A percentile compares a stretch with the other conserved stretches of the same genome.
Evolutionary conservation across 139 green algal species (phyloP).

Genomic region (Mychonastes homosphaera): DNA sequence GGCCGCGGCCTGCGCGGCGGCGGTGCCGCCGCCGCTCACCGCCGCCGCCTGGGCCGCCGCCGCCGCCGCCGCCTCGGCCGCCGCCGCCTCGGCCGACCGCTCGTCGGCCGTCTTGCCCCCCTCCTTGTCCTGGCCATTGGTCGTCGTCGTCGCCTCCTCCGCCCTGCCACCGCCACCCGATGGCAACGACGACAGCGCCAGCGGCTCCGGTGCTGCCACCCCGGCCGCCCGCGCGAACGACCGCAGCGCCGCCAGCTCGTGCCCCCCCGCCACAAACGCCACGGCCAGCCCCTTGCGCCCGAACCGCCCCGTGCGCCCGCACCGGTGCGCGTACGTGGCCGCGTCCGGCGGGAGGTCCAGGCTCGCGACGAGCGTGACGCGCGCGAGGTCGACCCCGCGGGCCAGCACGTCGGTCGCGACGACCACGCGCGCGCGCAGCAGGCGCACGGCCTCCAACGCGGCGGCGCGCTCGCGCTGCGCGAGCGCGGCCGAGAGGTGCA

Average conservation of each 20-base stretch:
- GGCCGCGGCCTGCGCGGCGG: no score
- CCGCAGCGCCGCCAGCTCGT: constrained; percentile 32
- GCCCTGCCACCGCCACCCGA: no score
- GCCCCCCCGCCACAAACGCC: constrained; percentile 34
- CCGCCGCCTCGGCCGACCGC: no score
- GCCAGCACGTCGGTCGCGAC: constrained; percentile 74
- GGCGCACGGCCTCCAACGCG: constrained; percentile 46
- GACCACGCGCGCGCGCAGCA: constrained; percentile 40
- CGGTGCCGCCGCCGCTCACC: no score
- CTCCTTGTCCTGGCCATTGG: background rate
- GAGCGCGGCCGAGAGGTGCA: constrained; percentile 45
- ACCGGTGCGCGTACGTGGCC: constrained; percentile 37
- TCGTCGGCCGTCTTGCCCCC: no score
- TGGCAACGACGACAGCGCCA: no score
- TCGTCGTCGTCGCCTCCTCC: background rate
- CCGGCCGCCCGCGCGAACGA: no score
- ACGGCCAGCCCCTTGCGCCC: constrained; percentile 55
- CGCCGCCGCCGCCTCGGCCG: no score
- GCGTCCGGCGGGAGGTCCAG: constrained; percentile 55
- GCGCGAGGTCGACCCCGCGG: constrained; percentile 68
- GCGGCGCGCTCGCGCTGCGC: constrained; percentile 36
- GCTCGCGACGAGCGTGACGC: constrained; percentile 71
- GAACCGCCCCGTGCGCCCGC: constrained; percentile 73
- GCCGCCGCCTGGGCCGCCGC: no score
- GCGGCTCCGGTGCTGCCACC: no score